Evolutionary conservation across 2,329 filamentous ascomycete species (phyloP).

Genomic region (Sclerotinia glacialis): DNA sequence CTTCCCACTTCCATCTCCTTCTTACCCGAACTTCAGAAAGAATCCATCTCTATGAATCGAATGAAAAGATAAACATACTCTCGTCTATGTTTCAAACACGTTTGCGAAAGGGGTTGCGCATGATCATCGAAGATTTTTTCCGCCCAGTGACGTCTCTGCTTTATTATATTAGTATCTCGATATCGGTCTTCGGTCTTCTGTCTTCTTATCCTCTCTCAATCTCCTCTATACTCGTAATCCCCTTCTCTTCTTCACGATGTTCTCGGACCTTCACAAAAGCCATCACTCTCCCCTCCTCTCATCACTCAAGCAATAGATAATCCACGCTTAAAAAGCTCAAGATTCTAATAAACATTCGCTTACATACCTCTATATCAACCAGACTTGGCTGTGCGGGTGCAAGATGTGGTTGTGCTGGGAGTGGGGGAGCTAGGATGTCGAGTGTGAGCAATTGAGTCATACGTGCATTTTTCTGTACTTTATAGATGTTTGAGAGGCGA

Average conservation of each 20-base stretch:
- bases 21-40: neutral
- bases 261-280: too few species aligned
- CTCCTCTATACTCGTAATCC: neutral
- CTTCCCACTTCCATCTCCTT: neutral
- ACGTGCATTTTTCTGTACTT: neutral
- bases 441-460: constrained; percentile 29
- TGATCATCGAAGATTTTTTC: constrained; percentile 58
- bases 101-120: constrained; percentile 50
- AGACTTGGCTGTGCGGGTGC: constrained; percentile 27
- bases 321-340: constrained; percentile 18
- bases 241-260: too few species aligned
- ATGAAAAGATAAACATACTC: constrained; percentile 39
- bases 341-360: neutral
- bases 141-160: constrained; percentile 56
- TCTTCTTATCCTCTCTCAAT: neutral
- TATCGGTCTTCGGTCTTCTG: neutral
- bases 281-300: neutral
- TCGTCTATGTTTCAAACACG: constrained; percentile 46
- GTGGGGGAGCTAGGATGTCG: constrained; percentile 30
- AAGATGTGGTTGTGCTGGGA: constrained; percentile 26
- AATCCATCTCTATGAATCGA: neutral
- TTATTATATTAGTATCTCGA: constrained; percentile 1
- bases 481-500: neutral
- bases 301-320: neutral
- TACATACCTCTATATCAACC: constrained; percentile 33